A percentile compares a stretch with the other conserved stretches of the same genome.
Evolutionary conservation across 768 basidiomycete species (phyloP).

Genomic region (Rhodocollybia butyracea): DNA sequence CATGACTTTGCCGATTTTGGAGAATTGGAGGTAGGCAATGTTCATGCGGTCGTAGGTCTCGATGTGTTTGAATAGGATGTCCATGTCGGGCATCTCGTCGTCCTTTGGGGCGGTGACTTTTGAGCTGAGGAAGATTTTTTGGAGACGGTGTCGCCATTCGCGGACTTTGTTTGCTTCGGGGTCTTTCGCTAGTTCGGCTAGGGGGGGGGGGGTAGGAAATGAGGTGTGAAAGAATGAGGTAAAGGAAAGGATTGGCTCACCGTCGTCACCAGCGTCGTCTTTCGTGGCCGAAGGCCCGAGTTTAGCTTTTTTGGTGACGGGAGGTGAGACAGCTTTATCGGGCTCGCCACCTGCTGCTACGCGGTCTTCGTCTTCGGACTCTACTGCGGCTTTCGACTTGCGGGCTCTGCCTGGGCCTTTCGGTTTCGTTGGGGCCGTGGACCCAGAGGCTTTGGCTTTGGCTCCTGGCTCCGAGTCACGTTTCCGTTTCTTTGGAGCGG

Average conservation of each 20-base stretch:
- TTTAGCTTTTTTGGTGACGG: conserved; percentile 63
- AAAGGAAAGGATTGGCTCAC: conserved; percentile 41
- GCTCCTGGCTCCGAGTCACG: conserved; percentile 52
- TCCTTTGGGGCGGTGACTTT: conserved; percentile 60
- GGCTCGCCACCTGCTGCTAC: conserved; percentile 53
- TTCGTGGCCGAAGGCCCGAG: conserved; percentile 47
- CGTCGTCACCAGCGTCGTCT: conserved; percentile 55
- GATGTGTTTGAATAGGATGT: conserved; percentile 71
- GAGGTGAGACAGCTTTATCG: conserved; percentile 42
- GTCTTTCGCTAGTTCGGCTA: conserved; percentile 57
- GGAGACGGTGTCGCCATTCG: conserved; percentile 90
- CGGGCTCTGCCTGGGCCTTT: conserved; percentile 31
- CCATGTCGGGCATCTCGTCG: conserved; percentile 76
- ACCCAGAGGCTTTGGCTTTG: conserved; percentile 11
- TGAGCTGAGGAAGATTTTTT: conserved; percentile 78
- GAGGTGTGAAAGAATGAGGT: conserved; percentile 5
- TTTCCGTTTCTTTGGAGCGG: conserved; percentile 48
- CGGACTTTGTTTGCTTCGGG: conserved; percentile 70
- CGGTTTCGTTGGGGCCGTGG: conserved; percentile 30
- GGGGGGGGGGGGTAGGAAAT: not conserved
- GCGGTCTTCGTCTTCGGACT: conserved; percentile 40
- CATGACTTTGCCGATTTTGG: conserved; percentile 87
- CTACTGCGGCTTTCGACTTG: conserved; percentile 8
- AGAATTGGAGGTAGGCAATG: conserved; percentile 72
- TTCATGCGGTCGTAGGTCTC: conserved; percentile 76